Conservation (phyloP, 2,329 filamentous ascomycete species). For the Claviceps pazoutovae region DNA sequence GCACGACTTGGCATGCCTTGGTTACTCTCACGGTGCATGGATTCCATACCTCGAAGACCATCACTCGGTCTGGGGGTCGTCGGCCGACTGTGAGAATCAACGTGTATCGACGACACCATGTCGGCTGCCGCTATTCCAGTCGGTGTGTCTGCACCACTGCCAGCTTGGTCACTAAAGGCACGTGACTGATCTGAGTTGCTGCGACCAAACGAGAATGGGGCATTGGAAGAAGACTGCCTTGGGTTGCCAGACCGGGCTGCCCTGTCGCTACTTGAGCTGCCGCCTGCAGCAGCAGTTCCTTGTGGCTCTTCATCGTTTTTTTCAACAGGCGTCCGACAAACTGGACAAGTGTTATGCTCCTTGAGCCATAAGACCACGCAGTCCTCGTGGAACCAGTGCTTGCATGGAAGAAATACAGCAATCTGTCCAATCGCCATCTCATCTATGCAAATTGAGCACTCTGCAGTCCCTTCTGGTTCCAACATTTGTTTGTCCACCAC, state of each 20-base stretch:
- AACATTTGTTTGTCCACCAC: conserved; percentile 58
- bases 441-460: conserved; percentile 95
- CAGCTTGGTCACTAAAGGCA: not conserved
- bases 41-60: conserved; percentile 16
- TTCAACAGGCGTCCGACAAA: conserved; percentile 52
- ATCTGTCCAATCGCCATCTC: conserved; percentile 59
- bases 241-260: not conserved
- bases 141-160: conserved; percentile 2
- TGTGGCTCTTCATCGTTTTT: conserved; percentile 14
- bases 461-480: conserved; percentile 49
- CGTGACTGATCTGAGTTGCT: conserved; percentile 1
- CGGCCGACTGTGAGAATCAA: conserved; percentile 15
- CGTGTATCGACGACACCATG: conserved; percentile 9
- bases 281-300: conserved; percentile 2
- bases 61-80: conserved; percentile 16
- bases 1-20: conserved; percentile 13
- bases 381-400: conserved; percentile 81
- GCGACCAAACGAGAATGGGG: not conserved
- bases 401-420: conserved; percentile 69
- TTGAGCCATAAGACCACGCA: conserved; percentile 75
- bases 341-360: conserved; percentile 87
- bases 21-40: conserved; percentile 13
- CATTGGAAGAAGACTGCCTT: not conserved
- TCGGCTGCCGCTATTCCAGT: conserved; percentile 5
- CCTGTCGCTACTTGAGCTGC: not conserved